Evolutionary conservation across 2,329 filamentous ascomycete species (phyloP), one percentile per base, ranked within the genome.

Genomic region (Ciborinia camelliae): DNA sequence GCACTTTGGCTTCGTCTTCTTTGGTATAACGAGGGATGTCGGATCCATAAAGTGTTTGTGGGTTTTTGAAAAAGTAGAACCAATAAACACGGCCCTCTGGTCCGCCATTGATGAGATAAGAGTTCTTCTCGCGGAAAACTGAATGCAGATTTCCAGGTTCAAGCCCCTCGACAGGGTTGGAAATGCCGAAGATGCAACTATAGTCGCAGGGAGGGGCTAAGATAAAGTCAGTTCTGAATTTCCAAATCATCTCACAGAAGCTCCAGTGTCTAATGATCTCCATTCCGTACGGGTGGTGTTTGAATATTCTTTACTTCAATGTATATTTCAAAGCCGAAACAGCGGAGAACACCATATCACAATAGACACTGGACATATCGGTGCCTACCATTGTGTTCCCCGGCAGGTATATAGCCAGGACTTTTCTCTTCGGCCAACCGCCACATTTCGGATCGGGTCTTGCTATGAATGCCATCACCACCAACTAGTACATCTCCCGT

Each of bases 371-470:
- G 18, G 43, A 28, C 8, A 35, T 18, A 23, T 26, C 15, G 20
- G n/a, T 4, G 65, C 61, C 30, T 61, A 69, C 69, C 64, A 23
- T 35, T 55, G 1, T 58, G 28, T 37, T 67, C 63, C 20, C 28
- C 58, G 12, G 47, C 35, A 43, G 60, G 60, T 4, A 62, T 53
- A 43, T 62, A 62, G 2, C 32, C 0, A 67, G 73, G 71, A 15
- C 66, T 37, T 1, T 67, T 54, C 9, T 64, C 53, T 28, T 69
- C 58, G 6, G 66, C 75, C 2, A 74, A 54, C 9, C 69, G 59
- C 64, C 68, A 66, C 68, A 76, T 72, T 58, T 75, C 72, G 1
- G 65, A 53, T 8, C 79, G 67, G 0, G 65, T 64, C 3, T 45
- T 60, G 55, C 67, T 68, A 39, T 68, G 63, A 18, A 67, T 57